Evolutionary conservation across 805 yeast species (phyloP).

Genomic region (Kluyveromyces siamensis): DNA sequence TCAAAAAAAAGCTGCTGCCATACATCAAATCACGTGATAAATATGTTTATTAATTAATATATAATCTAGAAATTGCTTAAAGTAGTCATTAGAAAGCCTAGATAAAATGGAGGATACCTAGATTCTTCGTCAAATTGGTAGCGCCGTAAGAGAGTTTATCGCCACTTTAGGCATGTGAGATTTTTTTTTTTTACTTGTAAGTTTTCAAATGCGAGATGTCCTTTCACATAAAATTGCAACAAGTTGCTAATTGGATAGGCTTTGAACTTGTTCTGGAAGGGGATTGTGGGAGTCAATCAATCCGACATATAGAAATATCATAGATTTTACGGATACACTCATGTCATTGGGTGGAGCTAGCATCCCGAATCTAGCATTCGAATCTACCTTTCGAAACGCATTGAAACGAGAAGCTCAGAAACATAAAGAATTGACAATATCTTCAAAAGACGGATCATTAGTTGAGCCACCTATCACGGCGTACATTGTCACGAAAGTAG

Average conservation of each 20-base stretch:
- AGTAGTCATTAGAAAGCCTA: background rate
- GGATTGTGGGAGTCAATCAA: too few species aligned
- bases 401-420: constrained; percentile 21
- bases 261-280: too few species aligned
- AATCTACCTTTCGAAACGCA: constrained; percentile 45
- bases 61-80: too few species aligned
- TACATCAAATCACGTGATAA: background rate
- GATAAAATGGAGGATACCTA: background rate
- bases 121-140: too few species aligned
- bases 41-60: too few species aligned
- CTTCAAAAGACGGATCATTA: constrained; percentile 5
- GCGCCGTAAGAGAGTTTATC: too few species aligned
- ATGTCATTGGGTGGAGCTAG: constrained; percentile 1
- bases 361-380: constrained; percentile 62
- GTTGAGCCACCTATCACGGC: constrained; percentile 30
- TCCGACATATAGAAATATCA: too few species aligned
- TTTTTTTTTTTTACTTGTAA: too few species aligned
- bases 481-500: constrained; percentile 36
- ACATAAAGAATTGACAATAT: constrained; percentile 6
- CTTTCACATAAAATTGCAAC: too few species aligned
- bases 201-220: too few species aligned
- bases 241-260: too few species aligned
- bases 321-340: background rate
- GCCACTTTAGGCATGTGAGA: too few species aligned
- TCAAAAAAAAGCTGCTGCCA: background rate